phyloP scores from a whole-genome alignment of 768 basidiomycete genomes.

The Suillus hirtellus region DNA sequence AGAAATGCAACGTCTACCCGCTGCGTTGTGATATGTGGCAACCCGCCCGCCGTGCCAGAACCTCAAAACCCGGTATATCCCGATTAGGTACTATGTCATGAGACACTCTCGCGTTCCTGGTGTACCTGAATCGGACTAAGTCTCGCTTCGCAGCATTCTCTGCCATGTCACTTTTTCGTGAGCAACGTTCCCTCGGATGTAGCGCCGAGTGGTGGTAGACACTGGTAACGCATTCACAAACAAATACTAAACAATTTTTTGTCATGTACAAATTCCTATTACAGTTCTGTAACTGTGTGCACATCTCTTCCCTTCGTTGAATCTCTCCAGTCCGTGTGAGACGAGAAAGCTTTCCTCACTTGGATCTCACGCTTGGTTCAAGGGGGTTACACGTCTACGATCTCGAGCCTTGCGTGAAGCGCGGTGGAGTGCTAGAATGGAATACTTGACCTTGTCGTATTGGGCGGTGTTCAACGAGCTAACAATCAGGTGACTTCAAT shows the following conservation, averaged over 20 bases:
- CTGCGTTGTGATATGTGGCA: conserved; percentile 17
- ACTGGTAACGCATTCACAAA: conserved; percentile 9
- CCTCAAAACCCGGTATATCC: conserved; percentile 18
- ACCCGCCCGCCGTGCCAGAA: conserved; percentile 23
- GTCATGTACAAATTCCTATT: conserved; percentile 15
- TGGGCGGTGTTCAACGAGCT: conserved; percentile 68
- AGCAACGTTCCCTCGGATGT: background rate
- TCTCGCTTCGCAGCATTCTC: conserved; percentile 12
- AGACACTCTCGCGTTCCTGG: background rate
- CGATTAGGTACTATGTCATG: background rate
- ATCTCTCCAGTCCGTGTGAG: background rate
- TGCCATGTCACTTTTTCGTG: background rate
- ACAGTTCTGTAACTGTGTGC: conserved; percentile 14
- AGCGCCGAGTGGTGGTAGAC: background rate
- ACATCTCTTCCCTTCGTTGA: background rate
- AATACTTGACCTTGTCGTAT: conserved; percentile 82
- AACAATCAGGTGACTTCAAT: conserved; percentile 7
- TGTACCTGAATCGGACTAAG: background rate
- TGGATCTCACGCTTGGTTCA: conserved; percentile 27
- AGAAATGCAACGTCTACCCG: conserved; percentile 10
- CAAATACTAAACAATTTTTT: conserved; percentile 19
- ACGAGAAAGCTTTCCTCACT: background rate
- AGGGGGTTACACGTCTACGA: conserved; percentile 42
- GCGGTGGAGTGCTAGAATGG: conserved; percentile 68
- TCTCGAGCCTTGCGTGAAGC: conserved; percentile 75